Evolutionary conservation across 73 alveolate species (phyloP).

Genomic region (Halteria grandinella): DNA sequence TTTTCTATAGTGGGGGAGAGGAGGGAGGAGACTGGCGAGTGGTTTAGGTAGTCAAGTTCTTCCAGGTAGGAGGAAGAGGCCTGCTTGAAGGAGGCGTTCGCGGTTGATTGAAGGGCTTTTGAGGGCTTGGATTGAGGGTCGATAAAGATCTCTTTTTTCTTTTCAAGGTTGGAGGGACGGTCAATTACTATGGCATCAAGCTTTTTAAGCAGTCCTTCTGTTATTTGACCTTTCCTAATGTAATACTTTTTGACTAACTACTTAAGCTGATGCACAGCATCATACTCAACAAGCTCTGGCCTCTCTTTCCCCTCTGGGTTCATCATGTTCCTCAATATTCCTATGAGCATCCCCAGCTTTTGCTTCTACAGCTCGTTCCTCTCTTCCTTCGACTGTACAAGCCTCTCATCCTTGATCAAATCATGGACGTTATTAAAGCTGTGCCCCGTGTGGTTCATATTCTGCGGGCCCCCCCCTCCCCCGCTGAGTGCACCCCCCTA

Average conservation of each 20-base stretch:
- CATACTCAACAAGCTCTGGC: constrained; percentile 14
- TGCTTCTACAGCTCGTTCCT: not conserved
- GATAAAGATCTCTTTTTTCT: not conserved
- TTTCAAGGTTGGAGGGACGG: not conserved
- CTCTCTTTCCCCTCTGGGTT: constrained; percentile 3
- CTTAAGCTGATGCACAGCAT: constrained; percentile 16
- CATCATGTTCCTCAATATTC: constrained; percentile 17
- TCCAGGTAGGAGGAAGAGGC: too few relatives aligned
- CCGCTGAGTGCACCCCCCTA: not conserved
- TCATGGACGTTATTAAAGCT: too few relatives aligned
- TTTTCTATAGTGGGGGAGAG: not conserved
- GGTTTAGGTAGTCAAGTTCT: too few relatives aligned
- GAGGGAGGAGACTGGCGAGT: not conserved
- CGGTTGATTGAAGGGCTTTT: too few relatives aligned
- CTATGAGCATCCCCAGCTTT: not conserved
- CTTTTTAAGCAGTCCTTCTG: not conserved
- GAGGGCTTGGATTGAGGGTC: too few relatives aligned
- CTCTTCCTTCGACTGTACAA: constrained; percentile 10
- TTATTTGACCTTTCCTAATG: constrained; percentile 2
- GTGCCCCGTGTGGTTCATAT: not conserved
- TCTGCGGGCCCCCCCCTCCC: not conserved
- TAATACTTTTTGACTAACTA: constrained; percentile 13
- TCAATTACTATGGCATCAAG: constrained; percentile 7
- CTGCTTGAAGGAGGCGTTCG: too few relatives aligned
- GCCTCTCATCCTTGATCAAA: not conserved